phyloP scores from a whole-genome alignment of 228 moss, liverwort and hornwort genomes.

The Sphagnum magellanicum region DNA sequence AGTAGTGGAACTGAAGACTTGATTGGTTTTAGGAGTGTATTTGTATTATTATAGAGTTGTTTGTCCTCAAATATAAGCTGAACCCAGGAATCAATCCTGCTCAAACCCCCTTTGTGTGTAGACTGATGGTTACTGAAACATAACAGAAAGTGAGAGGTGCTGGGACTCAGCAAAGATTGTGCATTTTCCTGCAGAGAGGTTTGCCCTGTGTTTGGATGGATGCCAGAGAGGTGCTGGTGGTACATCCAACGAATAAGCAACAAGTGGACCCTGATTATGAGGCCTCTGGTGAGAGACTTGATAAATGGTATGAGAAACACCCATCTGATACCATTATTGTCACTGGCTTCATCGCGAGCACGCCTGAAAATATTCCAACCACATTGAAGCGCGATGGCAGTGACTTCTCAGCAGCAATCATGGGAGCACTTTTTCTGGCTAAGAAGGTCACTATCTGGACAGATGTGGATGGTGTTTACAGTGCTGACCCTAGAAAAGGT shows the following conservation, averaged over 20 bases:
- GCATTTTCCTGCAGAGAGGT: conserved; percentile 60
- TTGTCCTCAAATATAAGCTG: too few species aligned
- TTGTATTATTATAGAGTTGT: too few species aligned
- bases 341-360: conserved; percentile 97
- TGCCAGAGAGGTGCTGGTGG: conserved; percentile 90
- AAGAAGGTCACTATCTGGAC: conserved; percentile 94
- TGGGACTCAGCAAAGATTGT: too few species aligned
- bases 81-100: neutral
- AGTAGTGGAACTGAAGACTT: too few species aligned
- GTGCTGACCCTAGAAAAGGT: conserved; percentile 98
- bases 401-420: conserved; percentile 93
- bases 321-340: conserved; percentile 83
- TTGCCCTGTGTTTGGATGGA: conserved; percentile 97
- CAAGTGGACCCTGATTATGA: conserved; percentile 96
- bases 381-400: conserved; percentile 98
- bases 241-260: conserved; percentile 57
- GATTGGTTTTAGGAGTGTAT: too few species aligned
- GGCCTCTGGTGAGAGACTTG: conserved; percentile 60
- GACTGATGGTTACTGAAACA: neutral
- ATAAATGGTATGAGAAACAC: conserved; percentile 71
- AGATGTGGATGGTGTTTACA: conserved; percentile 91
- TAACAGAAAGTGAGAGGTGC: too few species aligned
- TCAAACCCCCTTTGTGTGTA: neutral
- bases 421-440: conserved; percentile 77
- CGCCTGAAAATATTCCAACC: conserved; percentile 65